These are phyloP conservation scores for Quercus robur DNA, from an alignment of 306 rosid species.

Conservation along the genomic window DNA sequence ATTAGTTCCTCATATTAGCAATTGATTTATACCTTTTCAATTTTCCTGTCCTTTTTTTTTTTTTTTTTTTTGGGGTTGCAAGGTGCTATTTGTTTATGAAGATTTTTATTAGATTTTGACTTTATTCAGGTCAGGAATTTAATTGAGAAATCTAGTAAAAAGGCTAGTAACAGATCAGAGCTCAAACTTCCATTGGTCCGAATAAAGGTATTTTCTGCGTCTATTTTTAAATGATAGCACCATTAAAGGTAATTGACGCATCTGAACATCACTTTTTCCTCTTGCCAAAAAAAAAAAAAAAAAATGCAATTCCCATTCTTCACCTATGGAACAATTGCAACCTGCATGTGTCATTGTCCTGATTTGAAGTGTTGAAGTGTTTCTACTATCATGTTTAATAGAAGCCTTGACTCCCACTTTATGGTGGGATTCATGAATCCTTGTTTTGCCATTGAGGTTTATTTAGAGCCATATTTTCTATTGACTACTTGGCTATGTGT, in stretches of 20 bases:
- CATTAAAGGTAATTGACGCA: background rate
- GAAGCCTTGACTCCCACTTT: background rate
- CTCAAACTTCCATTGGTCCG: constrained; percentile 88
- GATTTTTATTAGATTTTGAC: constrained; percentile 19
- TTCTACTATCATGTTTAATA: background rate
- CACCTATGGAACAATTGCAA: background rate
- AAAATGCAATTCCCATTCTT: background rate
- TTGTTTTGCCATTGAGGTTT: background rate
- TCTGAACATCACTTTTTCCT: background rate
- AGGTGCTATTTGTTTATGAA: constrained; percentile 1
- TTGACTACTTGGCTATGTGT: background rate
- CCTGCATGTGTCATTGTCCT: background rate
- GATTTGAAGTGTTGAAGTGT: background rate
- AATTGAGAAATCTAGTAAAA: constrained; percentile 67
- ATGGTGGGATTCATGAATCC: background rate
- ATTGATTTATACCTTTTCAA: background rate
- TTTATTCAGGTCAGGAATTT: constrained; percentile 63
- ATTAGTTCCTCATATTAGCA: constrained; percentile 5
- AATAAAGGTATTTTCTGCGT: constrained; percentile 62
- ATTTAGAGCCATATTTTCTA: background rate
- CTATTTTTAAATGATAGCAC: background rate
- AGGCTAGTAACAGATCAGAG: constrained; percentile 52
- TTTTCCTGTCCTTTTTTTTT: background rate
- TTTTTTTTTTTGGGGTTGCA: background rate
- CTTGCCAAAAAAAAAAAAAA: no score